phyloP scores from a whole-genome alignment of 768 basidiomycete species.

The Cystobasidium onofrii region DNA sequence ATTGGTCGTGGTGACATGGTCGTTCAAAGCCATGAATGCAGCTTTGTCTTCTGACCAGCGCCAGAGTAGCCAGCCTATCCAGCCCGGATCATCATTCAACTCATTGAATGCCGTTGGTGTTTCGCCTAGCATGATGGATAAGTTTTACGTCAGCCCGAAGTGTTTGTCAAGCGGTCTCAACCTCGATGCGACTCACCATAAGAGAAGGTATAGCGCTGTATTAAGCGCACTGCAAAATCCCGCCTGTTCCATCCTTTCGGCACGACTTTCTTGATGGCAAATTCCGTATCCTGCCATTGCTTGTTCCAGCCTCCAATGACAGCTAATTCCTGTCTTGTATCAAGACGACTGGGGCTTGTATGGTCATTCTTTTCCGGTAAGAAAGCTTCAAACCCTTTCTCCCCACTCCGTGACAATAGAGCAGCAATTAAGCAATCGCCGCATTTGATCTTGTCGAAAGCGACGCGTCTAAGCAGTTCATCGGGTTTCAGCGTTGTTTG shows the following conservation, averaged over 20 bases:
- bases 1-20: constrained; percentile 11
- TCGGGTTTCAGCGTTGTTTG: constrained; percentile 35
- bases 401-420: constrained; percentile 44
- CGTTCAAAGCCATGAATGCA: constrained; percentile 8
- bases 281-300: neutral
- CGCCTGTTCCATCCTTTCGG: neutral
- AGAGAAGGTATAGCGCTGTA: neutral
- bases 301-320: neutral
- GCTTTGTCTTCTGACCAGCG: constrained; percentile 1
- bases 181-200: neutral
- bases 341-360: neutral
- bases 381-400: constrained; percentile 46
- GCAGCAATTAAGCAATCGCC: constrained; percentile 48
- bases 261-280: neutral
- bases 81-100: constrained; percentile 2
- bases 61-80: constrained; percentile 7
- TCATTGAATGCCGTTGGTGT: constrained; percentile 11
- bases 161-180: too few relatives aligned
- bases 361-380: constrained; percentile 40
- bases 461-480: constrained; percentile 46
- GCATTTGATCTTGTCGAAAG: constrained; percentile 44
- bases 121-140: neutral
- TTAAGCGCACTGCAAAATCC: neutral
- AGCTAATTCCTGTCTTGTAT: neutral
- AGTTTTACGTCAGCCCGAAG: too few relatives aligned